Base-by-base conservation (phyloP, 2,329 filamentous ascomycete genomes). In the Emmonsiellopsis sp. region DNA sequence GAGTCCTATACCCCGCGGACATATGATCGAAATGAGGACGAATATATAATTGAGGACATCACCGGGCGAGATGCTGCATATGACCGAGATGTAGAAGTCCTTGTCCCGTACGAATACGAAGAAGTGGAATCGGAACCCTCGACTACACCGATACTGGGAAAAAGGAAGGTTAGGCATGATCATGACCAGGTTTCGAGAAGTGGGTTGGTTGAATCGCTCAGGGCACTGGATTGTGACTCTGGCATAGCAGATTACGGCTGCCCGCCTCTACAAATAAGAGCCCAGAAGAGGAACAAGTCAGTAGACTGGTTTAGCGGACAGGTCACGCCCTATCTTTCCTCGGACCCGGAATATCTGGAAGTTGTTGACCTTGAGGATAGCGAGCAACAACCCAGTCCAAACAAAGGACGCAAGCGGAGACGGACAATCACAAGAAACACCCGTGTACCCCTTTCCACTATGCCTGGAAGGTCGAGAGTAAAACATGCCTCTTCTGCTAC, bases 201-300 rank as follows among this genome's bases (percentile, higher is more conserved):
- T 8, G 68, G 68, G n/a, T 54, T 72, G 42, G 56, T 66, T 5
- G 61, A 67, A 14, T 65, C 61, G 10, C 65, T 71, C 60, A 60
- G 66, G 21, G 62, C 61, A 10, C 54, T 71, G 5, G 58, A 59
- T 11, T 67, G 63, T 52, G 58, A 67, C 40, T 63, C 63, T 2
- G 62, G 65, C 45, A 58, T 49, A n/a, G 56, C 57, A 33, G 51
- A 56, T 34, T 34, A 44, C 31, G 55, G 49, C 17, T 37, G 43
- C 5, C 45, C 42, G 5, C 13, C 48, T 5, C 49, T 45, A 32
- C 57, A 53, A 27, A 65, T 58, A 36, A 61, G 63, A 57, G 67
- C 68, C 32, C 63, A 61, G 51, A 72, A 71, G 53, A 63, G 68
- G 52, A 71, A 71, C 52, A 71, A 71, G 53, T 61, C 67, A 32